Base-by-base conservation (phyloP, 331 rosid genomes). In the Stylosanthes scabra region DNA sequence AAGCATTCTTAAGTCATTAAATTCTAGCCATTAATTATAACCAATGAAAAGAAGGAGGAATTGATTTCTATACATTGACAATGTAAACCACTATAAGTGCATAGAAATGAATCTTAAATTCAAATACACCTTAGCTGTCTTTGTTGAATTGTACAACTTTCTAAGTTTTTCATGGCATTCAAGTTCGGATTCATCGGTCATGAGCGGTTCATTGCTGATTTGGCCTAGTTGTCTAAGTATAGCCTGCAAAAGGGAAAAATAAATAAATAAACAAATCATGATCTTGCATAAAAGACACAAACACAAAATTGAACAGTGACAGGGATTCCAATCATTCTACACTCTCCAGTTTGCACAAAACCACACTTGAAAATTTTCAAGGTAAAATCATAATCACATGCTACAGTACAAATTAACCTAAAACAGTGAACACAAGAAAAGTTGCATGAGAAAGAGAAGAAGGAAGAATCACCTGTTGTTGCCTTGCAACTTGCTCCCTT, bases 401-500 rank as follows among this genome's bases (percentile, higher is more conserved):
- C 51, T 44, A 69, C 44, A 73, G 49, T 64, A 68, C 1, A 54
- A 49, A n/a, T 20, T 31, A 72, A 67, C 75, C 80, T 68, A 75
- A 68, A 68, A 51, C 39, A 8, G 47, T 56, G 51, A 44, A 16
- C 34, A 75, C 13, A 25, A 46, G 9, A 34, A 64, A 13, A 3
- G 9, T 47, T 42, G 15, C 51, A 50, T 12, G 54, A 5, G 20
- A 37, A 5, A 5, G 11, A 29, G 52, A 15, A 16, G 39, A 6
- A 46, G 16, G 71, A 67, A 66, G 7, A 14, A 83, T 74, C 42
- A 93, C 98, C 96, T 91, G 98, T 52, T 93, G 98, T 72, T 93
- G 98, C 79, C 61, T 89, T 5, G 97, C 97, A 71, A 93, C 98
- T 84, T 93, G 97, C 74, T 93, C 97, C 63, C 97, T 88, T 50